Base-by-base conservation (phyloP, 352 stramenopile genomes). In the Phytophthora quininea region DNA sequence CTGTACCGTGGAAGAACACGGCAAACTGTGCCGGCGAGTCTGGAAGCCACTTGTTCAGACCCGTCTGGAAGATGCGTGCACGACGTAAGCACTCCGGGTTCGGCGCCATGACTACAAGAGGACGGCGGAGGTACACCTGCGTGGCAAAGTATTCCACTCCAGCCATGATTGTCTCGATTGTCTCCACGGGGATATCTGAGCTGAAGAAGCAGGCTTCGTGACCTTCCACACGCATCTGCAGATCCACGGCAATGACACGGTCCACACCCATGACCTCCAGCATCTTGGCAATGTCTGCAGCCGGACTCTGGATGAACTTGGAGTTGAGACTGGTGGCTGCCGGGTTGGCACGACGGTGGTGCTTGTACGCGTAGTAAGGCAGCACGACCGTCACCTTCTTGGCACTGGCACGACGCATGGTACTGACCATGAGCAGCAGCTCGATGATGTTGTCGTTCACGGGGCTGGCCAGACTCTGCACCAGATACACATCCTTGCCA, bases 391-490 rank as follows among this genome's bases (percentile, higher is more conserved):
- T 98, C 60, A 98, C 91, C 58, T 93, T 89, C 84, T 98, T 98
- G 62, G 95, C 95, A 49, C 89, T 97, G 8, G 95, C 93, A 57
- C 95, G 86, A 43, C 93, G 89, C 81, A 97, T 95, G 40, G 93
- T 97, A 66, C 90, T 98, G 48, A 98, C 89, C 90, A 98, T 98
- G 35, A 98, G 82, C 62, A 98, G 71, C 62, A 98, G 75, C 76
- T 98, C 95, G 54, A 98, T 97, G 51, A 98, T 88, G 73, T 97
- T 97, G 67, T 98, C 95, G 66, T 98, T 98, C 52, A 98, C 93
- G 12, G 95, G 95, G 51, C 80, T 92, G 37, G 89, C 84, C 29
- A 97, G 88, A 64, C 89, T 96, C 82, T 98, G 95, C 56, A 98
- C 89, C 42, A 98, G 76, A 75, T 98, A 98, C 49, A 98, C 93